Conservation (phyloP, 495 filamentous ascomycete species). For the Bathelium albidoporum region DNA sequence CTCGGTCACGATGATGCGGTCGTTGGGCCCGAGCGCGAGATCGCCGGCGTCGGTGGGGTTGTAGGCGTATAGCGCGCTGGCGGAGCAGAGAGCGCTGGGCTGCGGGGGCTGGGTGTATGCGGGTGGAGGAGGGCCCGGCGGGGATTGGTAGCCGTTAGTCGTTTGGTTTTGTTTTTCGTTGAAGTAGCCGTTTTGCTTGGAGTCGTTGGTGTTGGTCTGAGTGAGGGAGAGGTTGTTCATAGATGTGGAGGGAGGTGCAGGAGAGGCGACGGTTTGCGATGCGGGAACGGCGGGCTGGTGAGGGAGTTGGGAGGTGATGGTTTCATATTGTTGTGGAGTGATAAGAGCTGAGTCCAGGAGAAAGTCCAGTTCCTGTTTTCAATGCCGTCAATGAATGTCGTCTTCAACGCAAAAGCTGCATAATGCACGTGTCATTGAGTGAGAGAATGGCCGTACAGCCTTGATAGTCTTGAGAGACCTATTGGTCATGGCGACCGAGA, state of each 20-base stretch:
- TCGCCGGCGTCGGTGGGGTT: constrained; percentile 67
- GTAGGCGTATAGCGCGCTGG: constrained; percentile 79
- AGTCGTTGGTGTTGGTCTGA: constrained; percentile 35
- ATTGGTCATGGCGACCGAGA: constrained; percentile 47
- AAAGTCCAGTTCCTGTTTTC: constrained; percentile 73
- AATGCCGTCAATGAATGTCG: not conserved
- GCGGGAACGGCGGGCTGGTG: constrained; percentile 40
- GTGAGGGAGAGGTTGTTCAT: constrained; percentile 32
- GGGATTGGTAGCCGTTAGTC: constrained; percentile 43
- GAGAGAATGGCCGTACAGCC: constrained; percentile 40
- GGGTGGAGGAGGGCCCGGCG: constrained; percentile 38
- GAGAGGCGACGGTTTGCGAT: constrained; percentile 38
- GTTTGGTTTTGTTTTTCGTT: constrained; percentile 33
- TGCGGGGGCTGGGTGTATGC: constrained; percentile 17
- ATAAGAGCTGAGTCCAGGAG: constrained; percentile 72
- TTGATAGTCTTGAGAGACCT: constrained; percentile 78
- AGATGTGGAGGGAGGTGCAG: constrained; percentile 30
- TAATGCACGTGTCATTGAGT: not conserved
- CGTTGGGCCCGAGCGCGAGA: constrained; percentile 61
- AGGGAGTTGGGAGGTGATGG: constrained; percentile 65
- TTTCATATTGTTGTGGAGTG: constrained; percentile 55
- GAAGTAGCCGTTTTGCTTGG: constrained; percentile 37
- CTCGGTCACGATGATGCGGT: constrained; percentile 67
- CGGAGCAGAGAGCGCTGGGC: constrained; percentile 44
- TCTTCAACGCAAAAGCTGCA: not conserved